Evolutionary conservation across 257 asterid species (phyloP).

Genomic region (Prunella vulgaris): DNA sequence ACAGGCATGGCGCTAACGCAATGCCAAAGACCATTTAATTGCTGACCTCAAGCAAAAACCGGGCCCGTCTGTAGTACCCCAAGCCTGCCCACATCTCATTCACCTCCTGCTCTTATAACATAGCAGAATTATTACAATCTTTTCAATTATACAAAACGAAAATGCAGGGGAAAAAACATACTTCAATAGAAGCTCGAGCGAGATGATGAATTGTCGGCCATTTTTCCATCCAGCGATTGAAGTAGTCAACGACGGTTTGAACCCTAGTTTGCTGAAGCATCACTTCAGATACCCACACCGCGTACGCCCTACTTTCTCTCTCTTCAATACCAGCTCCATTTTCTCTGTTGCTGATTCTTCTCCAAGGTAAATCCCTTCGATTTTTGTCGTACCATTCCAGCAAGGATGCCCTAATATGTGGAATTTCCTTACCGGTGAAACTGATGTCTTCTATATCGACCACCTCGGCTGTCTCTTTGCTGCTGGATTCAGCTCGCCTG

Average conservation of each 20-base stretch:
- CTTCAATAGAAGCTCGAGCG: constrained; percentile 86
- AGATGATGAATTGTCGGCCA: constrained; percentile 91
- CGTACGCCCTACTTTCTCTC: constrained; percentile 63
- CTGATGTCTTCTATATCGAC: constrained; percentile 70
- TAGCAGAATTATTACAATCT: background rate
- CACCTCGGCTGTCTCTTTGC: constrained; percentile 15
- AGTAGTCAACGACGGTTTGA: constrained; percentile 82
- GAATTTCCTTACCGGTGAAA: constrained; percentile 48
- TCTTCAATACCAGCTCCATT: constrained; percentile 27
- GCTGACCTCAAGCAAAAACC: constrained; percentile 78
- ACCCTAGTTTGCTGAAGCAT: constrained; percentile 99
- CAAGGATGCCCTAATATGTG: constrained; percentile 65
- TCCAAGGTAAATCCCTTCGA: constrained; percentile 89
- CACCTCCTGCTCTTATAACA: constrained; percentile 67
- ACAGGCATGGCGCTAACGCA: background rate
- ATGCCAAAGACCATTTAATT: background rate
- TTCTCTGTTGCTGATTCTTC: constrained; percentile 47
- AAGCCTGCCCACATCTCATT: constrained; percentile 98
- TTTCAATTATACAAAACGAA: background rate
- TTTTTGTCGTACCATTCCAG: constrained; percentile 74
- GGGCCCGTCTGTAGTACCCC: constrained; percentile 88
- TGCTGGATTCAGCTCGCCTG: constrained; percentile 21
- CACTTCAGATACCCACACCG: constrained; percentile 98
- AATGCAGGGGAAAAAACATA: background rate
- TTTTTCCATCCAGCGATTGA: constrained; percentile 83